Conservation (phyloP, 2,329 filamentous ascomycete genomes). For the Domatiomyces globalis region DNA sequence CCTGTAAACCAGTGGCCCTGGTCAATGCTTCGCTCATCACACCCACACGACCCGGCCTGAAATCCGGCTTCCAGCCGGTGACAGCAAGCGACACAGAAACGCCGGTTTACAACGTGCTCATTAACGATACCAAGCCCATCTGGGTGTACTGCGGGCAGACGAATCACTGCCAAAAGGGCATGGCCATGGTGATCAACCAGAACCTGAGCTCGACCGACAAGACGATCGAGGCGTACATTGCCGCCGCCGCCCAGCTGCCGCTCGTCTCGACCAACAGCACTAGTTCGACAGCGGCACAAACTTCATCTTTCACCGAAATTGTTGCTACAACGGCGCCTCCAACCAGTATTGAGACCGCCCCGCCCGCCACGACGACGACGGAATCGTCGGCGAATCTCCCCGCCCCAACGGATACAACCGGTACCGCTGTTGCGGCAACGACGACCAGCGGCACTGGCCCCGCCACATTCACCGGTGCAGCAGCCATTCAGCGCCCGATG, state of each 20-base stretch:
- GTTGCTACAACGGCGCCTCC: not conserved
- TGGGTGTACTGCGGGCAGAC: constrained; percentile 69
- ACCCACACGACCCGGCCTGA: constrained; percentile 38
- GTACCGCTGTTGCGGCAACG: not conserved
- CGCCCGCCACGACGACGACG: constrained; percentile 1
- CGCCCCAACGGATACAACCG: constrained; percentile 1
- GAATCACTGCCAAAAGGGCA: constrained; percentile 60
- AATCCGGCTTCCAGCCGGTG: constrained; percentile 39
- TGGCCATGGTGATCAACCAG: constrained; percentile 60
- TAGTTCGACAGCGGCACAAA: too few species aligned
- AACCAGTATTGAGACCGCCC: not conserved
- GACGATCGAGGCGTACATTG: constrained; percentile 16
- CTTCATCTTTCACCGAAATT: not conserved
- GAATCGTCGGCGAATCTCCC: constrained; percentile 1
- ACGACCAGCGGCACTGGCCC: constrained; percentile 3
- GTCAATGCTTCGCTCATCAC: constrained; percentile 26
- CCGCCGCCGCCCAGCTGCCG: constrained; percentile 11
- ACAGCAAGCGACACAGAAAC: constrained; percentile 36
- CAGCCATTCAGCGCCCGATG: not conserved
- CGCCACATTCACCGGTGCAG: constrained; percentile 15
- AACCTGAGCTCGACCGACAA: constrained; percentile 10
- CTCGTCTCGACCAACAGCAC: not conserved
- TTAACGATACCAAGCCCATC: constrained; percentile 55
- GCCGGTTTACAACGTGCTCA: constrained; percentile 55
- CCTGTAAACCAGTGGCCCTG: constrained; percentile 48